Evolutionary conservation across 345 rosid species (phyloP), one percentile per base, ranked within the genome.

Genomic region (Gossypium thurberi): DNA sequence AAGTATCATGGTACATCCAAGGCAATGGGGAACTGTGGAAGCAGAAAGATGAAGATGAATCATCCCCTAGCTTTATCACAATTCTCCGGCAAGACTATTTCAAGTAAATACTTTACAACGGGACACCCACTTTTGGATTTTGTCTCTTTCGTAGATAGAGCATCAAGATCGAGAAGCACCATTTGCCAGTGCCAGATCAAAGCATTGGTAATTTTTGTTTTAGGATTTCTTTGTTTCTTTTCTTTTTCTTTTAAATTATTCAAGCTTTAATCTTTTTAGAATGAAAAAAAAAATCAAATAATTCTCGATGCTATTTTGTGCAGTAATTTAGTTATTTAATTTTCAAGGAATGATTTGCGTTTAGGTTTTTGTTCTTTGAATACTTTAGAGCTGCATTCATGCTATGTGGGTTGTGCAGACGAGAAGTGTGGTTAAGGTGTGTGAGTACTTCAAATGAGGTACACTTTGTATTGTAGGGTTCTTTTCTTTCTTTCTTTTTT

Each of bases 1-100:
- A 74, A 78, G 91, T 89, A 6, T 85, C 93, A 1, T 89, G 89
- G 89, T 89, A 80, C 78, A 82, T 87, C 70, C 90, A 89, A 82
- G 88, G 93, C 65, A 85, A 83, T 57, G 87, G 87, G 28, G 91
- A 87, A 51, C 73, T 53, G 6, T 80, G 89, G 89, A 89, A 83
- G 79, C 86, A 82, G 76, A 89, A 83, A 82, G 91, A 85, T 58
- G 91, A 80, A 71, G 89, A 85, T 44, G 91, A 86, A 14, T 56
- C 83, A 44, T 65, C 83, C 3, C 84, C 91, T 1, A 67, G 71
- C 68, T 81, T 85, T 42, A 33, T 87, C 70, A 81, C 87, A 8
- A 59, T 84, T 71, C 78, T 87, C 51, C 85, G 82, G 62, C 89
- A 77, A 51, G 93, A 89, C 78, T 84, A 87, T 70, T 89, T 89